These are phyloP conservation scores for Penstemon eatonii DNA, from an alignment of 257 asterid species.

Conservation along the genomic window DNA sequence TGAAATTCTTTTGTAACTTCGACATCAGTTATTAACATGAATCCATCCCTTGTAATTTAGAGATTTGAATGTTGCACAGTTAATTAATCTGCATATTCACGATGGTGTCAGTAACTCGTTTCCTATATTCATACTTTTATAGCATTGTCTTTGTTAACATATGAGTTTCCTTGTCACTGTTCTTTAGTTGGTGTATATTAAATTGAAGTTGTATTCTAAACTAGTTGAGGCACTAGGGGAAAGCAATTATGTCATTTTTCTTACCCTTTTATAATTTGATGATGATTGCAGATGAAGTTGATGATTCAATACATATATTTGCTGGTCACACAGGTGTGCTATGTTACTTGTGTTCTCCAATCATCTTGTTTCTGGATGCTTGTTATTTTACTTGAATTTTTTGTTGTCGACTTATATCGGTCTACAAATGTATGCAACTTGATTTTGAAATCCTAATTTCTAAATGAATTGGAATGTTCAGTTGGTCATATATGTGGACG, in stretches of 20 bases:
- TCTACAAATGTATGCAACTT: not conserved
- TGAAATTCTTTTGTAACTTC: not conserved
- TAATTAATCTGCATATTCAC: slow-evolving; percentile 7
- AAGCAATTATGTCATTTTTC: slow-evolving; percentile 4
- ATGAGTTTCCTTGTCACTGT: not conserved
- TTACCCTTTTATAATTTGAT: slow-evolving; percentile 31
- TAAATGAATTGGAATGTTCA: not conserved
- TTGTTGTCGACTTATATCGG: slow-evolving; percentile 5
- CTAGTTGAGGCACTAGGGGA: not conserved
- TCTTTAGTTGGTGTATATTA: slow-evolving; percentile 7
- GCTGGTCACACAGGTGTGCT: slow-evolving; percentile 79
- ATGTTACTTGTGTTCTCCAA: not conserved
- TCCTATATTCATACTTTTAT: not conserved
- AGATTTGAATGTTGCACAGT: slow-evolving; percentile 10
- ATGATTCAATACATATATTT: slow-evolving; percentile 84
- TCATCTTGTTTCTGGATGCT: not conserved
- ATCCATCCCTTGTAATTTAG: not conserved
- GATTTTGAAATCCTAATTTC: slow-evolving; percentile 7
- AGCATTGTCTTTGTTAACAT: not conserved
- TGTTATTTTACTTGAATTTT: slow-evolving; percentile 4
- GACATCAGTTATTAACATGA: slow-evolving; percentile 4
- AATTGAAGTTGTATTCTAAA: not conserved
- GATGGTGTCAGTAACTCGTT: not conserved
- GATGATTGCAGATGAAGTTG: slow-evolving; percentile 70
- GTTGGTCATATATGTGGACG: too few relatives aligned